Conservation (phyloP, 495 filamentous ascomycete genomes). For the Annulohypoxylon nitens region DNA sequence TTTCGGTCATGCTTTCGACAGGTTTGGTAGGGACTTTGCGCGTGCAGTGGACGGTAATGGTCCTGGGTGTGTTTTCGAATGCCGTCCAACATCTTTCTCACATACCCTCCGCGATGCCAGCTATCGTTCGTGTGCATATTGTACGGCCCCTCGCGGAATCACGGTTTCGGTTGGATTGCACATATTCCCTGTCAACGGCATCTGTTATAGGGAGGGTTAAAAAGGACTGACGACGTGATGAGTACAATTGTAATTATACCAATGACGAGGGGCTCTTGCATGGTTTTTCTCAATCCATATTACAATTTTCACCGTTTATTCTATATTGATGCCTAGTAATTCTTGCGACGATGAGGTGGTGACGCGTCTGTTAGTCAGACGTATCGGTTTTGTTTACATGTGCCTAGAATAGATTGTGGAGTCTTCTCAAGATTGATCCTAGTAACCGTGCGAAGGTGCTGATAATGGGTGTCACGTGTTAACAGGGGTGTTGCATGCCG, state of each 20-base stretch:
- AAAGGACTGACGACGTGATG: constrained; percentile 51
- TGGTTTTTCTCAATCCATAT: constrained; percentile 39
- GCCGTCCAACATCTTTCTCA: constrained; percentile 20
- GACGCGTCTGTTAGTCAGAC: constrained; percentile 39
- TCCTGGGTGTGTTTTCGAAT: constrained; percentile 28
- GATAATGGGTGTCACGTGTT: constrained; percentile 48
- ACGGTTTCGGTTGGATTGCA: constrained; percentile 49
- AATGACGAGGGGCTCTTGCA: constrained; percentile 40
- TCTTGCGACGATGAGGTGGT: neutral
- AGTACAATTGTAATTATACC: constrained; percentile 57
- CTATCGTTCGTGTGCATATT: constrained; percentile 33
- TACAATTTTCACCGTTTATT: constrained; percentile 6
- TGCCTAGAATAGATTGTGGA: constrained; percentile 35
- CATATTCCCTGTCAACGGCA: constrained; percentile 46
- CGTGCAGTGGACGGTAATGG: constrained; percentile 26
- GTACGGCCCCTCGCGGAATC: constrained; percentile 29
- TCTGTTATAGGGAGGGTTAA: constrained; percentile 33
- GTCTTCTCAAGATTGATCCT: neutral
- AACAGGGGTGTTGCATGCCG: constrained; percentile 2
- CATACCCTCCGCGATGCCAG: constrained; percentile 31
- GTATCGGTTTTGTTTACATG: constrained; percentile 42
- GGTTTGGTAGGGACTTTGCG: constrained; percentile 40
- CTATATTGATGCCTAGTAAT: neutral
- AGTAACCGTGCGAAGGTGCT: constrained; percentile 8
- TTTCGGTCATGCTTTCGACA: constrained; percentile 43